Evolutionary conservation across 768 basidiomycete species (phyloP).

Genomic region (Suillus subalutaceus): DNA sequence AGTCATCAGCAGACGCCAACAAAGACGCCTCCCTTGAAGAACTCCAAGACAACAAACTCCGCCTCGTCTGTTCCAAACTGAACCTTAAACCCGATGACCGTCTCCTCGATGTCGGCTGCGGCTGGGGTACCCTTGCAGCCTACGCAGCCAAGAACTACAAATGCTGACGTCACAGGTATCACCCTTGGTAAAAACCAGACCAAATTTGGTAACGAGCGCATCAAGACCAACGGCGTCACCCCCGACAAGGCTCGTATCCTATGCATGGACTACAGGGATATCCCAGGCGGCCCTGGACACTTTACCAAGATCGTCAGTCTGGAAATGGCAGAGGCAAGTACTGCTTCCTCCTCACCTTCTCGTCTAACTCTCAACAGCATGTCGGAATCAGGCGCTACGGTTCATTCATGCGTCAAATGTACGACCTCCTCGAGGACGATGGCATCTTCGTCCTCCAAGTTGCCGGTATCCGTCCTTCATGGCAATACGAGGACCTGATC

Average conservation of each 20-base stretch:
- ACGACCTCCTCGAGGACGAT: slow-evolving; percentile 91
- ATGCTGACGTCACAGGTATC: slow-evolving; percentile 95
- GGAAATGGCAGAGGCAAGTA: slow-evolving; percentile 93
- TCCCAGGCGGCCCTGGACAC: slow-evolving; percentile 71
- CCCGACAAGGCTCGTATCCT: slow-evolving; percentile 83
- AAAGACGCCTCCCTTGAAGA: slow-evolving; percentile 84
- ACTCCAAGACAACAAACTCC: slow-evolving; percentile 98
- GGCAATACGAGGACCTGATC: slow-evolving; percentile 98
- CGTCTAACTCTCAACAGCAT: slow-evolving; percentile 51
- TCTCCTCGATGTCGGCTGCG: slow-evolving; percentile 86
- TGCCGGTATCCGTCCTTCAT: slow-evolving; percentile 92
- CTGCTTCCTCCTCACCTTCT: background rate
- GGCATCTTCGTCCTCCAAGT: slow-evolving; percentile 96
- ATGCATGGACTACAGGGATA: slow-evolving; percentile 92
- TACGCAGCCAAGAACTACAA: slow-evolving; percentile 97
- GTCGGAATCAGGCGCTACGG: slow-evolving; percentile 94
- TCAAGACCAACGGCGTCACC: slow-evolving; percentile 74
- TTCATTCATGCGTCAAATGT: slow-evolving; percentile 87
- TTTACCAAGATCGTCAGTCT: slow-evolving; percentile 95
- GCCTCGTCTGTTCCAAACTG: slow-evolving; percentile 93
- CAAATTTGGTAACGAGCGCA: slow-evolving; percentile 88
- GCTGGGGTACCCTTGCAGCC: slow-evolving; percentile 95
- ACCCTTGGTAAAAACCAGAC: slow-evolving; percentile 92
- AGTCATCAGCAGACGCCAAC: slow-evolving; percentile 70
- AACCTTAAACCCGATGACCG: slow-evolving; percentile 85